Evolutionary conservation across 345 rosid genomes (phyloP).

Genomic region (Citrus unshiu): DNA sequence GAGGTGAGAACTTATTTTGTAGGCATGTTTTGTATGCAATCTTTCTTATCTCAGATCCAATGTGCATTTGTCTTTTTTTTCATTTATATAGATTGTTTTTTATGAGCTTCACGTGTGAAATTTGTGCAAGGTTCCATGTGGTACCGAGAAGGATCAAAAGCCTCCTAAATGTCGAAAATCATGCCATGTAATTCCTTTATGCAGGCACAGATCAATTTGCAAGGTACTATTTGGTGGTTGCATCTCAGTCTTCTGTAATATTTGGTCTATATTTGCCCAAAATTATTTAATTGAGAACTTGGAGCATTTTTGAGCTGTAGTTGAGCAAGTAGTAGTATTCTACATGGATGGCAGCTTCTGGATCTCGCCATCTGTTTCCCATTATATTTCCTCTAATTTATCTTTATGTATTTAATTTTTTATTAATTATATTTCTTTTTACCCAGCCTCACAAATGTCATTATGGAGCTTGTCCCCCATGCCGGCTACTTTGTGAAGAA

Average conservation of each 20-base stretch:
- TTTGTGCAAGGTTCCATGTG: slow-evolving; percentile 88
- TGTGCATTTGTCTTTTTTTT: not conserved
- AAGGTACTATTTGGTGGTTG: slow-evolving; percentile 51
- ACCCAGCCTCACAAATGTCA: slow-evolving; percentile 88
- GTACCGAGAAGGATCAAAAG: slow-evolving; percentile 80
- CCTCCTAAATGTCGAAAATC: slow-evolving; percentile 87
- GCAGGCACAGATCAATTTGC: slow-evolving; percentile 62
- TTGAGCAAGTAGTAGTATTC: not conserved
- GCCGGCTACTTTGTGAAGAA: slow-evolving; percentile 75
- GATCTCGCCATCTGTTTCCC: not conserved
- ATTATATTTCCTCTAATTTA: not conserved
- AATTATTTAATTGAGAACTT: not conserved
- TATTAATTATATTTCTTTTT: slow-evolving; percentile 17
- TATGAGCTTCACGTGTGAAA: slow-evolving; percentile 2
- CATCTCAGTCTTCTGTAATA: not conserved
- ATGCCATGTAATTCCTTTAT: slow-evolving; percentile 55
- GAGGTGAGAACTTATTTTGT: slow-evolving; percentile 58
- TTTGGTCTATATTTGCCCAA: slow-evolving; percentile 2
- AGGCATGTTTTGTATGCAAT: not conserved
- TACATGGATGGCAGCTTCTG: not conserved
- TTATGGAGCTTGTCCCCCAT: slow-evolving; percentile 87
- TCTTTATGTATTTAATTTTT: not conserved
- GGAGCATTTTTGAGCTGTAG: not conserved
- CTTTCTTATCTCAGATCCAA: not conserved
- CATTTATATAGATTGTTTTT: not conserved